Percentiles rank a stretch among this genome's conserved stretches.
These are phyloP conservation scores for Aspergillus carlsbadensis DNA, from an alignment of 495 filamentous ascomycete species.

Conservation along the genomic window DNA sequence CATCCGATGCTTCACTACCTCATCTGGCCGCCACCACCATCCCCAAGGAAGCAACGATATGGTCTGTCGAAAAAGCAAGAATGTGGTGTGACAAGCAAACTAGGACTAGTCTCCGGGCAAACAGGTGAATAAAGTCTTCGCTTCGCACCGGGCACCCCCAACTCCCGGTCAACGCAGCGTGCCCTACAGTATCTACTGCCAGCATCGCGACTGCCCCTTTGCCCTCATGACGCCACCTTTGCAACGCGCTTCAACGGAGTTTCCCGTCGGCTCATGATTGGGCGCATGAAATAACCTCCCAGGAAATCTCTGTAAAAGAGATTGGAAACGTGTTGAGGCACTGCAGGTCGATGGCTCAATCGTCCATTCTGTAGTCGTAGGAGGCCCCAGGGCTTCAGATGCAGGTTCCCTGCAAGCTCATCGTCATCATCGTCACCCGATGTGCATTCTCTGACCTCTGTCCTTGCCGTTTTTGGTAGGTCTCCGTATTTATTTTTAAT, in stretches of 20 bases:
- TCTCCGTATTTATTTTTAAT: too few species aligned
- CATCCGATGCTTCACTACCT: too few species aligned
- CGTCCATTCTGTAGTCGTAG: neutral
- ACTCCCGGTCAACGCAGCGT: neutral
- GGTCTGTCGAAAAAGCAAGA: too few species aligned
- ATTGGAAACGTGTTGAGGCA: conserved; percentile 9
- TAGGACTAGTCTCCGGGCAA: neutral
- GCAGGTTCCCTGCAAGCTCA: conserved; percentile 2
- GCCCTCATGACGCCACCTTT: neutral
- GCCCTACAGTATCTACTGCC: too few species aligned
- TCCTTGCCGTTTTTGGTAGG: too few species aligned
- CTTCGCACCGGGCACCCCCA: too few species aligned
- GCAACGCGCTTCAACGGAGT: neutral
- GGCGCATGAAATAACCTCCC: conserved; percentile 1
- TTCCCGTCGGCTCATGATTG: neutral
- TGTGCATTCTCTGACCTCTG: neutral
- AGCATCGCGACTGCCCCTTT: too few species aligned
- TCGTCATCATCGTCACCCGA: neutral
- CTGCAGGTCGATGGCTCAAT: neutral
- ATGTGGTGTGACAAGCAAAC: neutral
- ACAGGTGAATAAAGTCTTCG: neutral
- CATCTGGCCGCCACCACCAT: too few species aligned
- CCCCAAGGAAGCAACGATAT: too few species aligned
- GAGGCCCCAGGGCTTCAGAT: neutral
- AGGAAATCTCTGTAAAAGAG: neutral